phyloP scores from a whole-genome alignment of 129 eudicot genomes.

The Chrysanthemum lavandulifolium region DNA sequence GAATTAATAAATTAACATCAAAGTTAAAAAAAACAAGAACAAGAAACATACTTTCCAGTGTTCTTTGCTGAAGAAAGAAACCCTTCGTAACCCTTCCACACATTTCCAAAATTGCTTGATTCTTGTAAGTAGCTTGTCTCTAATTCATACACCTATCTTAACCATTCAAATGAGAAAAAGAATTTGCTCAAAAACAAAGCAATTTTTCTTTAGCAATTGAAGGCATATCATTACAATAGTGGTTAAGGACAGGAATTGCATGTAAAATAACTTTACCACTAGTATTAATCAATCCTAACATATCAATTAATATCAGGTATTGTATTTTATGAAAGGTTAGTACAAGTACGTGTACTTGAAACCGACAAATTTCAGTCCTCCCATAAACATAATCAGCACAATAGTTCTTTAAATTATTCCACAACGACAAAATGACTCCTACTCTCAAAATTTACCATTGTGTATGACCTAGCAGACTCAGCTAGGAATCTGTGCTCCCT shows the following conservation, averaged over 20 bases:
- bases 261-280: background rate
- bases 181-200: conserved; percentile 23
- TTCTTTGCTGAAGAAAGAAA: conserved; percentile 78
- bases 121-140: conserved; percentile 98
- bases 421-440: too few relatives aligned
- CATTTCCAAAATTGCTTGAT: conserved; percentile 81
- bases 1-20: background rate
- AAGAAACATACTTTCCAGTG: conserved; percentile 60
- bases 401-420: too few relatives aligned
- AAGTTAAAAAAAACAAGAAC: background rate
- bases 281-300: background rate
- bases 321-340: too few relatives aligned
- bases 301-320: too few relatives aligned
- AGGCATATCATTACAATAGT: conserved; percentile 11
- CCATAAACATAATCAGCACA: too few relatives aligned
- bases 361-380: too few relatives aligned
- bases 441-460: too few relatives aligned
- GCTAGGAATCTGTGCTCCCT: too few relatives aligned
- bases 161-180: conserved; percentile 15
- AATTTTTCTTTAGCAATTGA: background rate
- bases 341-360: too few relatives aligned
- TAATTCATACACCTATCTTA: conserved; percentile 79
- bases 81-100: conserved; percentile 91
- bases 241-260: background rate
- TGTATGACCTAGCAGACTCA: too few relatives aligned